These are phyloP conservation scores for Taphrina wiesneri DNA, from an alignment of 1,139 yeast genomes.

Conservation along the genomic window DNA sequence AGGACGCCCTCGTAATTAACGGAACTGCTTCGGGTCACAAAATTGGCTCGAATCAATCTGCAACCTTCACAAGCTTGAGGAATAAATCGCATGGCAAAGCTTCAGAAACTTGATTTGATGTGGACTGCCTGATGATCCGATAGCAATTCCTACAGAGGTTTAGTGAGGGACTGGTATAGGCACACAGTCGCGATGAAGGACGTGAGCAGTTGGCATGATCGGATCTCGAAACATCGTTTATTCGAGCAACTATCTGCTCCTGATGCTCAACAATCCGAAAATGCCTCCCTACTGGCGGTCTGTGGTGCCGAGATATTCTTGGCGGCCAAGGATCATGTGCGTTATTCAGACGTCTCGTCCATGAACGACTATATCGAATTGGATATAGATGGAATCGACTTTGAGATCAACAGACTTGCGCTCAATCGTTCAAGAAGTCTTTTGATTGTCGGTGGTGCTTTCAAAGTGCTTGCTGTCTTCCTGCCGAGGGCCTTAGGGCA, in stretches of 20 bases:
- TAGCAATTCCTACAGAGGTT: too few relatives aligned
- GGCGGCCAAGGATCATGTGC: conserved; percentile 32
- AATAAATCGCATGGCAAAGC: too few relatives aligned
- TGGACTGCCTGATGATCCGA: too few relatives aligned
- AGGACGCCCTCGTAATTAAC: neutral
- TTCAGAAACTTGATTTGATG: too few relatives aligned
- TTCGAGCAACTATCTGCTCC: neutral
- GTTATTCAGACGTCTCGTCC: conserved; percentile 30
- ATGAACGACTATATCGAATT: conserved; percentile 13
- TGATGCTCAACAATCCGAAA: neutral
- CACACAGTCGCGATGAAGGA: neutral
- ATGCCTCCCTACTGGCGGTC: conserved; percentile 9
- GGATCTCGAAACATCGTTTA: neutral
- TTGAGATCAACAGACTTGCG: neutral
- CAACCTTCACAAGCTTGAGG: neutral
- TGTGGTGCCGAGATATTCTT: conserved; percentile 34
- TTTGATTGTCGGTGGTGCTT: conserved; percentile 8
- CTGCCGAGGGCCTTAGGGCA: neutral
- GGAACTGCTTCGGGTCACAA: neutral
- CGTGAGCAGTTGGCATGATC: neutral
- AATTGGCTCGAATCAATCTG: neutral
- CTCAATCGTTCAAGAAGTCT: conserved; percentile 12
- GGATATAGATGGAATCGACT: conserved; percentile 3
- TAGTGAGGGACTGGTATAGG: too few relatives aligned
- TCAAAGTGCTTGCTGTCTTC: conserved; percentile 16